phyloP scores from a whole-genome alignment of 169 alveolate species.

The Plasmodium malariae region DNA sequence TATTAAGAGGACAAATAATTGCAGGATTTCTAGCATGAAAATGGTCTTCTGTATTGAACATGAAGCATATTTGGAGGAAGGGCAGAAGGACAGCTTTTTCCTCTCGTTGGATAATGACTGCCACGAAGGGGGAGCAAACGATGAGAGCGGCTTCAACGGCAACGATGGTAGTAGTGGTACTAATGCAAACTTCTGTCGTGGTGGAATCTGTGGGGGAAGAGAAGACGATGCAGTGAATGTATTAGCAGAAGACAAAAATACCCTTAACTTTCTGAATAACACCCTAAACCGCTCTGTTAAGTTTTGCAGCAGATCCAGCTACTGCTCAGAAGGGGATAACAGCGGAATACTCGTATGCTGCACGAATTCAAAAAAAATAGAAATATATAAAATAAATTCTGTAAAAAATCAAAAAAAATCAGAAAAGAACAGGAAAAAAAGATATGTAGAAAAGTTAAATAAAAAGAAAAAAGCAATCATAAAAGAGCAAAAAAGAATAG shows the following conservation, averaged over 20 bases:
- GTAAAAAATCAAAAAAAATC: slow-evolving; percentile 76
- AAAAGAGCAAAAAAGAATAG: slow-evolving; percentile 43
- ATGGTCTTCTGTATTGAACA: slow-evolving; percentile 33
- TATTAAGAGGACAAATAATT: slow-evolving; percentile 29
- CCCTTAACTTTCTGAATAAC: slow-evolving; percentile 16
- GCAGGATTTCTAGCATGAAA: slow-evolving; percentile 37
- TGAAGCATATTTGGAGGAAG: neutral
- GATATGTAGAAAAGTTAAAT: slow-evolving; percentile 65
- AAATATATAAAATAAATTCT: slow-evolving; percentile 72
- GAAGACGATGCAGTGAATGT: neutral
- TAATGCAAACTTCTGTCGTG: no score
- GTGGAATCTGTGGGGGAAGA: neutral
- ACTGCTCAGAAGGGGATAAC: slow-evolving; percentile 57
- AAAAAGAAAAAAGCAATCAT: slow-evolving; percentile 46
- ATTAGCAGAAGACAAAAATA: neutral
- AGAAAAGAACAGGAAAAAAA: slow-evolving; percentile 65
- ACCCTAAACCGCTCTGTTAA: slow-evolving; percentile 3
- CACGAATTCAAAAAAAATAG: slow-evolving; percentile 57
- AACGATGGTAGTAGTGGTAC: no score
- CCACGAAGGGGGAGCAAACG: neutral
- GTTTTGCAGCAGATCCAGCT: slow-evolving; percentile 50
- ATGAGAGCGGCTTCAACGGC: no score
- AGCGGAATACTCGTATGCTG: slow-evolving; percentile 65
- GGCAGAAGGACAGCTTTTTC: neutral
- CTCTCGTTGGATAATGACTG: neutral